These are phyloP conservation scores for Porogramme epimiltina DNA, from an alignment of 1,284 basidiomycete species.

Conservation along the genomic window DNA sequence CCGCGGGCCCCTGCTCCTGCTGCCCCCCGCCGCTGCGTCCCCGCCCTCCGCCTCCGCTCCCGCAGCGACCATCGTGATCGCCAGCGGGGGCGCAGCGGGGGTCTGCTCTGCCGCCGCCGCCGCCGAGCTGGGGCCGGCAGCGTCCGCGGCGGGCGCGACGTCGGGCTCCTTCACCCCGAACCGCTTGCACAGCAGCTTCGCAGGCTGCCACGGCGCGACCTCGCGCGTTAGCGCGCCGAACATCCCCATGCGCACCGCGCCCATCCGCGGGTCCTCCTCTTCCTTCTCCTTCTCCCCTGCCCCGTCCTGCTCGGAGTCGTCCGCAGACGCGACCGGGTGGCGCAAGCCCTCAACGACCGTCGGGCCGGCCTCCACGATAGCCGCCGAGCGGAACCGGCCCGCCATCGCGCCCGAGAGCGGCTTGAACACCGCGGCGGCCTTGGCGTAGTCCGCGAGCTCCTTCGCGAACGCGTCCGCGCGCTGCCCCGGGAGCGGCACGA, in stretches of 20 bases:
- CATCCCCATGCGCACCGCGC: conserved; percentile 85
- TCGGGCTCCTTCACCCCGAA: conserved; percentile 88
- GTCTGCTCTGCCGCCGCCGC: conserved; percentile 17
- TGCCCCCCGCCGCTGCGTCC: conserved; percentile 1
- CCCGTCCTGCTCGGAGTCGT: conserved; percentile 38
- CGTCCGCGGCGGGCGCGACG: conserved; percentile 32
- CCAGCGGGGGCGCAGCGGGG: conserved; percentile 16
- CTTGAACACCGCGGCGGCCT: conserved; percentile 88
- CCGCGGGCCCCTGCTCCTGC: conserved; percentile 39
- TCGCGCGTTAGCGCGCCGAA: conserved; percentile 87
- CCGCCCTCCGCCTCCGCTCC: conserved; percentile 6
- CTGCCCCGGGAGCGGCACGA: conserved; percentile 54
- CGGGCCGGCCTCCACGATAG: conserved; percentile 62
- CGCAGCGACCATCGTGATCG: conserved; percentile 25
- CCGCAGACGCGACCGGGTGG: conserved; percentile 41
- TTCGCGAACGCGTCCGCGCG: conserved; percentile 71
- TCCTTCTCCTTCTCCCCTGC: conserved; percentile 42
- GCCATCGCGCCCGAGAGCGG: conserved; percentile 94
- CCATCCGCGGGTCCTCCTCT: conserved; percentile 68
- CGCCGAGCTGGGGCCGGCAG: conserved; percentile 21
- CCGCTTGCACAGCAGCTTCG: conserved; percentile 87
- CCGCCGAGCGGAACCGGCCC: conserved; percentile 84
- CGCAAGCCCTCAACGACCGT: conserved; percentile 77
- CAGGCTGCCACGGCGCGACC: conserved; percentile 76
- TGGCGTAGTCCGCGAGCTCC: conserved; percentile 86